A percentile compares a stretch with the other conserved stretches of the same genome.
These are phyloP conservation scores for Uncinocarpus reesii DNA, from an alignment of 2,329 filamentous ascomycete species.

Conservation along the genomic window DNA sequence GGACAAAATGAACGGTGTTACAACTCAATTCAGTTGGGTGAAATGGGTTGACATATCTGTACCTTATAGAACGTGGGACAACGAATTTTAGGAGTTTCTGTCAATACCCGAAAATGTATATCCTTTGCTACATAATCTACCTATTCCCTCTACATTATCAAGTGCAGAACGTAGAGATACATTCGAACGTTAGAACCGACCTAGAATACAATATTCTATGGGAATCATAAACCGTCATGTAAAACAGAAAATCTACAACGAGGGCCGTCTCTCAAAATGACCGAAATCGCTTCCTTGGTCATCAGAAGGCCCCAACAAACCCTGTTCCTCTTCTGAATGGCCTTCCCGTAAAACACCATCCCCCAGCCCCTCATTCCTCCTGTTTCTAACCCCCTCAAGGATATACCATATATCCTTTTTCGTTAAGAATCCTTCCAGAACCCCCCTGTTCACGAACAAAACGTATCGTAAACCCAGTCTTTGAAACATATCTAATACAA, in stretches of 20 bases:
- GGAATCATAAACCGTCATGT: background rate
- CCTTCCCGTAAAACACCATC: slow-evolving; percentile 22
- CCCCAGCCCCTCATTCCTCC: slow-evolving; percentile 25
- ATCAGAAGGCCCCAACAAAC: slow-evolving; percentile 28
- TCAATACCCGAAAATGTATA: too few species aligned
- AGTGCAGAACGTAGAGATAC: background rate
- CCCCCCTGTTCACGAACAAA: slow-evolving; percentile 71
- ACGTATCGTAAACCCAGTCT: slow-evolving; percentile 86
- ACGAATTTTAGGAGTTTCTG: too few species aligned
- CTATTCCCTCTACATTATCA: too few species aligned
- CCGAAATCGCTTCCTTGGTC: slow-evolving; percentile 17
- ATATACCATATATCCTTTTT: slow-evolving; percentile 98
- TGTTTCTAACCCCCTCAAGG: slow-evolving; percentile 63
- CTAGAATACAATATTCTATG: slow-evolving; percentile 5
- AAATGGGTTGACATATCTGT: background rate
- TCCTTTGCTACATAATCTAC: too few species aligned
- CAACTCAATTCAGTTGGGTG: background rate
- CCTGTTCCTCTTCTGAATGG: slow-evolving; percentile 28
- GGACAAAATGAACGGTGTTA: slow-evolving; percentile 23
- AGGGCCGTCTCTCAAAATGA: slow-evolving; percentile 13
- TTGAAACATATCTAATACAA: slow-evolving; percentile 90
- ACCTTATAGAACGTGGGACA: slow-evolving; percentile 7
- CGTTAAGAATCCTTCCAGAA: slow-evolving; percentile 73
- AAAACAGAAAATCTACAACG: slow-evolving; percentile 9
- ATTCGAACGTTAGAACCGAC: background rate